A percentile compares a stretch with the other conserved stretches of the same genome.
Conservation (phyloP, 495 filamentous ascomycete genomes). For the Collariella sp. region DNA sequence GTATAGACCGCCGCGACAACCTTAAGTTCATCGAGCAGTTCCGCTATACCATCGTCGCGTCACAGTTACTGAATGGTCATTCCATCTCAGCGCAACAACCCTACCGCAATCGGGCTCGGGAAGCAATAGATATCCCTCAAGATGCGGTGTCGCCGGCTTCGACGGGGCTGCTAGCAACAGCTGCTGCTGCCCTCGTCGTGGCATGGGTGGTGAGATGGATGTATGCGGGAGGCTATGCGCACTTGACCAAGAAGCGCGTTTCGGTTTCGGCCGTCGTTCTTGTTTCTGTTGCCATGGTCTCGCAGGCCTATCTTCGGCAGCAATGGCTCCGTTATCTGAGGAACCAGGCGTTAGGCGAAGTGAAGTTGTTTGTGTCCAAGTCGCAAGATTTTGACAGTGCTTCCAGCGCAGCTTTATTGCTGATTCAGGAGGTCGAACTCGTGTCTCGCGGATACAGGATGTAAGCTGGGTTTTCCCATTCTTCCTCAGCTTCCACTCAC, state of each 20-base stretch:
- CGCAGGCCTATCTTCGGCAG: constrained; percentile 65
- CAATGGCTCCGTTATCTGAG: constrained; percentile 81
- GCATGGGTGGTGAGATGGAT: constrained; percentile 69
- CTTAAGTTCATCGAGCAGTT: constrained; percentile 88
- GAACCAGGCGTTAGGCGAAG: constrained; percentile 64
- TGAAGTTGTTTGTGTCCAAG: constrained; percentile 61
- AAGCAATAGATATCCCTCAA: not conserved
- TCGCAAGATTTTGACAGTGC: constrained; percentile 79
- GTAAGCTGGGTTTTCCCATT: constrained; percentile 40
- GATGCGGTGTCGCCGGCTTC: constrained; percentile 18
- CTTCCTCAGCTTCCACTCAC: constrained; percentile 22
- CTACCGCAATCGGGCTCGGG: constrained; percentile 10
- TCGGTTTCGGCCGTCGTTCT: constrained; percentile 51
- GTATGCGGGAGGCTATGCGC: constrained; percentile 36
- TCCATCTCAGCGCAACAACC: constrained; percentile 25
- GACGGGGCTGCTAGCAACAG: constrained; percentile 40
- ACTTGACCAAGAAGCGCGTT: constrained; percentile 46
- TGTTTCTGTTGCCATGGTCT: constrained; percentile 45
- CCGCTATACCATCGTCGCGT: constrained; percentile 90
- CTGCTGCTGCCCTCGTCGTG: constrained; percentile 55
- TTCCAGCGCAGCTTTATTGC: constrained; percentile 66
- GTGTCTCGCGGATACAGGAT: constrained; percentile 90
- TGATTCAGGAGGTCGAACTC: constrained; percentile 94
- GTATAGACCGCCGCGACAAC: constrained; percentile 74
- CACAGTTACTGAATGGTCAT: constrained; percentile 74